Conservation (phyloP, 1,284 basidiomycete genomes). For the Microbotryum saponariae region DNA sequence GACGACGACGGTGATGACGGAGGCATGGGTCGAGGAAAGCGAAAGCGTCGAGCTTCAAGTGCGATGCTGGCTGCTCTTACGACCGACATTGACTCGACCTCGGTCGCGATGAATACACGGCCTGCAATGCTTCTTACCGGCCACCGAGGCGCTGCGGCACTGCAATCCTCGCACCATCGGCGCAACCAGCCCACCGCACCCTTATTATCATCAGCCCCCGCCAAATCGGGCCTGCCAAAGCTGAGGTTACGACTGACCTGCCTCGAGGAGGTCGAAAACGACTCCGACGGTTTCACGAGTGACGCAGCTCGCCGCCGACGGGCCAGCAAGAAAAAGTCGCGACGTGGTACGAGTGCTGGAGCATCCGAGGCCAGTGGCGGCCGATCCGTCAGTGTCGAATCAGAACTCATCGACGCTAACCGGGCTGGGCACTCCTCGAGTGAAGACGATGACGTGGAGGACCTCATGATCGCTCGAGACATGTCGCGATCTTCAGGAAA, state of each 20-base stretch:
- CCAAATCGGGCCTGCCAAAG: slow-evolving; percentile 16
- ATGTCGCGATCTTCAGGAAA: neutral
- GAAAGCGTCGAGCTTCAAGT: slow-evolving; percentile 30
- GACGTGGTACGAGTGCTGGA: slow-evolving; percentile 26
- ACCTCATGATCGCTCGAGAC: neutral
- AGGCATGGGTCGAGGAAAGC: slow-evolving; percentile 32
- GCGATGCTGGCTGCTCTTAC: slow-evolving; percentile 27
- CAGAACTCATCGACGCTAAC: neutral
- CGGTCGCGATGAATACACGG: slow-evolving; percentile 3
- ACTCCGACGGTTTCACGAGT: slow-evolving; percentile 30
- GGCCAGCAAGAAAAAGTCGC: slow-evolving; percentile 29
- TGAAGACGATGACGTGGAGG: slow-evolving; percentile 1
- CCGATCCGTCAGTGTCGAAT: slow-evolving; percentile 14
- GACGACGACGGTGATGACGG: slow-evolving; percentile 25
- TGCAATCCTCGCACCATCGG: neutral
- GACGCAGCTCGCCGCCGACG: slow-evolving; percentile 23
- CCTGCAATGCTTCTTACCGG: neutral
- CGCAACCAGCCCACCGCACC: slow-evolving; percentile 5
- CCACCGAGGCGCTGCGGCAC: neutral
- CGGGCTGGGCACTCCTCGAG: neutral
- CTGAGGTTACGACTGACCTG: slow-evolving; percentile 23
- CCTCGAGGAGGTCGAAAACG: slow-evolving; percentile 26
- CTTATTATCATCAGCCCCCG: slow-evolving; percentile 11
- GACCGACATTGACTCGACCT: neutral
- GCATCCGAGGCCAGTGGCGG: neutral